phyloP scores from a whole-genome alignment of 345 rosid species.

The Conringia planisiliqua region DNA sequence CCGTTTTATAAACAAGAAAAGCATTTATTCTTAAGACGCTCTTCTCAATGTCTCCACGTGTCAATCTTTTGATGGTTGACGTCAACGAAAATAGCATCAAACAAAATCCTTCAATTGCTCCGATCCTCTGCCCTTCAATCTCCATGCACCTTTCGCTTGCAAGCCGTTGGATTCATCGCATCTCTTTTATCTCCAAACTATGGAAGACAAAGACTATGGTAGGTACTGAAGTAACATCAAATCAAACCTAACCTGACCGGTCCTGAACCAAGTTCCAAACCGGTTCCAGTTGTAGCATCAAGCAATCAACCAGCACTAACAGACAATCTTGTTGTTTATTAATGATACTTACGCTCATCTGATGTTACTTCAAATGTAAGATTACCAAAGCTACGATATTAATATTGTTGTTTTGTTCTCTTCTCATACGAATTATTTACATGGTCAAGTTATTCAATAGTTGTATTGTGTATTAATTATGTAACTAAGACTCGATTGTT shows the following conservation, averaged over 20 bases:
- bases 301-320: conserved; percentile 2
- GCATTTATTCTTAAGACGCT: conserved; percentile 28
- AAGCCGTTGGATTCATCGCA: conserved; percentile 12
- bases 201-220: background rate
- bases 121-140: background rate
- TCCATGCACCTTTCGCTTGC: background rate
- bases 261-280: conserved; percentile 1
- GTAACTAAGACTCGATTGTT: background rate
- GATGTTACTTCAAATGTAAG: conserved; percentile 15
- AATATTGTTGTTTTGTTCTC: background rate
- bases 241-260: conserved; percentile 16
- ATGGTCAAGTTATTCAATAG: background rate
- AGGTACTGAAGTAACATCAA: conserved; percentile 8
- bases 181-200: background rate
- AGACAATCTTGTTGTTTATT: background rate
- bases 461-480: background rate
- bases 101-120: conserved; percentile 3
- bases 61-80: background rate
- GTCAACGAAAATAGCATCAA: conserved; percentile 15
- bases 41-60: conserved; percentile 18
- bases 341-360: conserved; percentile 7
- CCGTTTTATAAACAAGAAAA: conserved; percentile 14
- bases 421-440: background rate
- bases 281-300: background rate
- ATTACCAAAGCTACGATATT: background rate